These are phyloP conservation scores for Barnettozyma pratensis DNA, from an alignment of 805 yeast genomes.

Conservation along the genomic window DNA sequence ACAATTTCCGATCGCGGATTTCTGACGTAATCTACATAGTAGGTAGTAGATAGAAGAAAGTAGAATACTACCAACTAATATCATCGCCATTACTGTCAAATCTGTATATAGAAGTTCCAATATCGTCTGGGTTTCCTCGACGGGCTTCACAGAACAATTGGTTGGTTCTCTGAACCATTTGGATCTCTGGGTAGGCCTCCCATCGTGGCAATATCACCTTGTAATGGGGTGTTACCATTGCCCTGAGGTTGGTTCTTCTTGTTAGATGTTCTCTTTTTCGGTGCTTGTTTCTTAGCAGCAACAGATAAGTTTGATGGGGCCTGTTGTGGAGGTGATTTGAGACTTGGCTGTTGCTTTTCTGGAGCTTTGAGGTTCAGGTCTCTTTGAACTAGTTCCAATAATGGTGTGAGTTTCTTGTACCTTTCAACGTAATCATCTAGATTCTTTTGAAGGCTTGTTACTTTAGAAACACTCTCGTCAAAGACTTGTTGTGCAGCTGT, in stretches of 20 bases:
- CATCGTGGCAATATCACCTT: neutral
- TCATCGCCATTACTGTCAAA: too few relatives aligned
- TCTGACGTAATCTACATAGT: too few relatives aligned
- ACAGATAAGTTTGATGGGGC: conserved; percentile 2
- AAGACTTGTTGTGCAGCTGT: conserved; percentile 23
- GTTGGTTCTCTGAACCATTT: conserved; percentile 19
- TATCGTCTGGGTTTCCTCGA: too few relatives aligned
- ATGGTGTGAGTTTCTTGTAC: conserved; percentile 40
- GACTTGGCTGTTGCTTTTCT: conserved; percentile 71
- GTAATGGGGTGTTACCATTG: neutral
- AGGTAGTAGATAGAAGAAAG: too few relatives aligned
- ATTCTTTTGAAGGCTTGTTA: conserved; percentile 29
- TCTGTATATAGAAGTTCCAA: too few relatives aligned
- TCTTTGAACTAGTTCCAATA: conserved; percentile 41
- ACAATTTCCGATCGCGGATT: too few relatives aligned
- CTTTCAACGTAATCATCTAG: conserved; percentile 42
- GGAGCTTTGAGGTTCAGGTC: conserved; percentile 47
- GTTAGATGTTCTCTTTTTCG: conserved; percentile 17
- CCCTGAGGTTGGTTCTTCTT: conserved; percentile 14
- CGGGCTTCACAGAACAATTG: conserved; percentile 12
- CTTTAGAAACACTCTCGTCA: conserved; percentile 30
- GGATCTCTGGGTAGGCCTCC: neutral
- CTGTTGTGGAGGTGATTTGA: conserved; percentile 33
- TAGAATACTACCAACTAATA: too few relatives aligned
- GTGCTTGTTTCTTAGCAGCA: conserved; percentile 11